Evolutionary conservation across 192 early-diverging fungal species (phyloP).

Genomic region (Linnemannia schmuckeri): DNA sequence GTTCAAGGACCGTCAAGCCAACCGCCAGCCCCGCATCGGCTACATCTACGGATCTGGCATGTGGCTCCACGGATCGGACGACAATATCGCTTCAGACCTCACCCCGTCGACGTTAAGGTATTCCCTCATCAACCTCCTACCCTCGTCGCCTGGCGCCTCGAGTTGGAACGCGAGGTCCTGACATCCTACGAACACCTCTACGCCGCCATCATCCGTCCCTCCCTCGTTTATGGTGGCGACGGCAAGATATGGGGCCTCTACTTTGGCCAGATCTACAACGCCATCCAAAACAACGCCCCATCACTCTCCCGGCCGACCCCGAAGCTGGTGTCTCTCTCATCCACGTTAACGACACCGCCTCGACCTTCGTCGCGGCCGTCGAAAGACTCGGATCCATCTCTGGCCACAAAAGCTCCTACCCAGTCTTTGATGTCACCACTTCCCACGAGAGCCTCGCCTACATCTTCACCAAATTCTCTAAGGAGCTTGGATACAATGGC

Average conservation of each 20-base stretch:
- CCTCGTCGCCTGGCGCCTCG: conserved; percentile 51
- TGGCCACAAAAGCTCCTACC: conserved; percentile 24
- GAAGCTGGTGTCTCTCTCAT: conserved; percentile 17
- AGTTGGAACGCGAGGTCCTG: conserved; percentile 37
- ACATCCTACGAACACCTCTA: conserved; percentile 26
- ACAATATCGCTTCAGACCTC: conserved; percentile 10
- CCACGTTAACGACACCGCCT: conserved; percentile 57
- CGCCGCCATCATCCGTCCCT: conserved; percentile 42
- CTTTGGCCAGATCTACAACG: conserved; percentile 28
- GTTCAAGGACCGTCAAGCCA: conserved; percentile 35
- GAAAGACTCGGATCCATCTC: conserved; percentile 31
- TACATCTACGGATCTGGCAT: conserved; percentile 56
- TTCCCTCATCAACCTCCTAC: conserved; percentile 6
- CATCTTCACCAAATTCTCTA: conserved; percentile 32
- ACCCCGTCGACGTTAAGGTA: conserved; percentile 8
- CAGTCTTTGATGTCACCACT: conserved; percentile 44
- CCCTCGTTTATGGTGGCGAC: conserved; percentile 32
- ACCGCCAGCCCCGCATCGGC: conserved; percentile 16
- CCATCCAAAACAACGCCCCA: conserved; percentile 16
- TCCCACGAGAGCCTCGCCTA: conserved; percentile 41
- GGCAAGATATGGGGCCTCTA: conserved; percentile 27
- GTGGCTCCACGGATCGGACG: conserved; percentile 36
- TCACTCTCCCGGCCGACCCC: conserved; percentile 22
- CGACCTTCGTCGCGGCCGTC: conserved; percentile 35
- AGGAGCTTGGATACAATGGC: conserved; percentile 30